Evolutionary conservation across 2,329 filamentous ascomycete species (phyloP).

Genomic region (Epichloe amarillans): DNA sequence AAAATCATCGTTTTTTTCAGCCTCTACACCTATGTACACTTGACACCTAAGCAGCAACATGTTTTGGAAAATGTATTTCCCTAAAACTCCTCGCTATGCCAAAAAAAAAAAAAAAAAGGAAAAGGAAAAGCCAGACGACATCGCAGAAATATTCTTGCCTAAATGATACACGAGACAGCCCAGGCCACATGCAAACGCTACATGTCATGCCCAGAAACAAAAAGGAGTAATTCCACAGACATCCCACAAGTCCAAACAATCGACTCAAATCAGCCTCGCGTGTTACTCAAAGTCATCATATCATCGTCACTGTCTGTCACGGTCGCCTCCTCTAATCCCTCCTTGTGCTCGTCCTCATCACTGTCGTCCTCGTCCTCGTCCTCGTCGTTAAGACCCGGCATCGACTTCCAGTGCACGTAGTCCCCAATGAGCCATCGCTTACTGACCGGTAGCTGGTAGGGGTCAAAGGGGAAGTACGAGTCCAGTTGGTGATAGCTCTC

Average conservation of each 20-base stretch:
- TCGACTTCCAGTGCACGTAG: conserved; percentile 67
- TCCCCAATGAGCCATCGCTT: conserved; percentile 77
- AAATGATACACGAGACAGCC: background rate
- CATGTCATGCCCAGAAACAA: background rate
- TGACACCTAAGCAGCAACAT: background rate
- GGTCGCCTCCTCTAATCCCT: conserved; percentile 34
- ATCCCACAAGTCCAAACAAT: conserved; percentile 2
- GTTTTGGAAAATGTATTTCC: background rate
- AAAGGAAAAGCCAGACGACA: background rate
- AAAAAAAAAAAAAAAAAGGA: background rate
- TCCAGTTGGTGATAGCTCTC: conserved; percentile 78
- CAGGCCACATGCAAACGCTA: background rate
- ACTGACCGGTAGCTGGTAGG: conserved; percentile 79
- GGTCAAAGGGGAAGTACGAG: conserved; percentile 94
- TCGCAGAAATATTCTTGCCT: background rate
- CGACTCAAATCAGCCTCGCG: background rate
- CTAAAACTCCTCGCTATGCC: conserved; percentile 2
- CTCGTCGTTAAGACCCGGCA: conserved; percentile 54
- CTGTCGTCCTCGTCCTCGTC: conserved; percentile 42
- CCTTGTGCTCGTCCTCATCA: conserved; percentile 34
- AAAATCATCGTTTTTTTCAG: background rate
- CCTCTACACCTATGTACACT: background rate
- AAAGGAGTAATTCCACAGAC: conserved; percentile 5
- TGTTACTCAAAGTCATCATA: conserved; percentile 20
- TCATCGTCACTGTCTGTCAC: conserved; percentile 35